Conservation (phyloP, 2,329 filamentous ascomycete genomes). For the Penicillium crustosum region DNA sequence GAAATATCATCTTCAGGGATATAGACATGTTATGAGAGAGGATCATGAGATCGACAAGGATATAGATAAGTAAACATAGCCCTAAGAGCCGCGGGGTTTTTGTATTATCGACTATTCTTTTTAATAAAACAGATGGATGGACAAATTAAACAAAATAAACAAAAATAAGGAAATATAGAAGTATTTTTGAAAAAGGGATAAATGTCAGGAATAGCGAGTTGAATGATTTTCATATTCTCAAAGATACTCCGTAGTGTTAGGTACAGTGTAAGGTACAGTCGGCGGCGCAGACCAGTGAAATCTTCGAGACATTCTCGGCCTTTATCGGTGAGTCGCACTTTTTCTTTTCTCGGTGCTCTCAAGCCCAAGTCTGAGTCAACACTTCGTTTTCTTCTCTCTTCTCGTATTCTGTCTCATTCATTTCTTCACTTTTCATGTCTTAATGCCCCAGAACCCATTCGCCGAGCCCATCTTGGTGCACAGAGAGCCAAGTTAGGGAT, state of each 20-base stretch:
- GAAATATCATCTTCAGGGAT: background rate
- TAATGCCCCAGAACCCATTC: constrained; percentile 6
- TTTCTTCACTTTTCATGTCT: constrained; percentile 15
- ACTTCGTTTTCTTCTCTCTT: background rate
- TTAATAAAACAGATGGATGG: background rate
- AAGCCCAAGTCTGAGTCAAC: background rate
- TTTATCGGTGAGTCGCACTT: constrained; percentile 17
- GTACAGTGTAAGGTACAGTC: constrained; percentile 18
- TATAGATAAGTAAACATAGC: background rate
- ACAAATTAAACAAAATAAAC: background rate
- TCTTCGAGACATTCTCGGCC: constrained; percentile 16
- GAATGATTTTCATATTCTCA: constrained; percentile 5
- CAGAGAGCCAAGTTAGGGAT: constrained; percentile 31
- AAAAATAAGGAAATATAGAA: background rate
- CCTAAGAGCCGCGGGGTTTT: background rate
- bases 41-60: background rate
- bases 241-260: constrained; percentile 13
- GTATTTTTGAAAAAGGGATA: background rate
- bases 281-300: constrained; percentile 28
- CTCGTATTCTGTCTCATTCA: background rate
- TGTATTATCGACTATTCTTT: background rate
- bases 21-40: background rate
- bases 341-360: constrained; percentile 1
- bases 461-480: constrained; percentile 15
- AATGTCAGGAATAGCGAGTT: background rate